Base-by-base conservation (phyloP, 2,329 filamentous ascomycete genomes). In the Colletotrichum abscissum region DNA sequence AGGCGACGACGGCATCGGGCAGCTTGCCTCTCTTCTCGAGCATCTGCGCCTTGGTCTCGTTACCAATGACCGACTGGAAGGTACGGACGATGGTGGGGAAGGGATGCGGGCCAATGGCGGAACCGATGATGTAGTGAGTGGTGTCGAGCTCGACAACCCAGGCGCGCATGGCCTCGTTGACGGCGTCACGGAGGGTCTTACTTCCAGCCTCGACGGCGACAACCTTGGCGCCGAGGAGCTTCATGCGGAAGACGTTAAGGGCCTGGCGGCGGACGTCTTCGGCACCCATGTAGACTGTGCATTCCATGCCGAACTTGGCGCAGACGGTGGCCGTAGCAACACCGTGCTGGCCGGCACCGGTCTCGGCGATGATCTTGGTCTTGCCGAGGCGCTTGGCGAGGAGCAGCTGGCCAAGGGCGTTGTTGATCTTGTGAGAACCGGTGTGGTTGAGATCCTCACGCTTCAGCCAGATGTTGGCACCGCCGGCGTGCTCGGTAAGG, bases 351-450 rank as follows among this genome's bases (percentile, higher is more conserved):
- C 97, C 97, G 67, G 97, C 97, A 77, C 97, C 97, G 19, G 97
- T 99, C 86, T 99, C 97, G 62, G 97, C 97, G 78, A 99, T 99
- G 78, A 99, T 98, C 82, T 95, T 93, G 6, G 92, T 98, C 90
- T 99, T 99, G 63, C 97, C 97, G 62, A 99, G 85, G 75, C 95
- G 89, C 78, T 90, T 90, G 1, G 97, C 97, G 52, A 99, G 86
- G 16, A 99, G 89, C 62, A 98, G 92, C 83, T 99, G 97, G 2
- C 97, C 97, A 9, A 99, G 87, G 0, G 97, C 97, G 79, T 99
- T 99, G 88, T 99, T 99, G 88, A 99, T 98, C 90, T 99, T 99
- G 89, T 99, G 97, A 75, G 94, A 97, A 77, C 97, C 97, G 9
- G 97, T 98, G 82, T 99, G 97, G 85, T 98, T 98, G 69, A 98